These are phyloP conservation scores for Lepidium aucheri DNA, from an alignment of 345 rosid genomes.

Conservation along the genomic window DNA sequence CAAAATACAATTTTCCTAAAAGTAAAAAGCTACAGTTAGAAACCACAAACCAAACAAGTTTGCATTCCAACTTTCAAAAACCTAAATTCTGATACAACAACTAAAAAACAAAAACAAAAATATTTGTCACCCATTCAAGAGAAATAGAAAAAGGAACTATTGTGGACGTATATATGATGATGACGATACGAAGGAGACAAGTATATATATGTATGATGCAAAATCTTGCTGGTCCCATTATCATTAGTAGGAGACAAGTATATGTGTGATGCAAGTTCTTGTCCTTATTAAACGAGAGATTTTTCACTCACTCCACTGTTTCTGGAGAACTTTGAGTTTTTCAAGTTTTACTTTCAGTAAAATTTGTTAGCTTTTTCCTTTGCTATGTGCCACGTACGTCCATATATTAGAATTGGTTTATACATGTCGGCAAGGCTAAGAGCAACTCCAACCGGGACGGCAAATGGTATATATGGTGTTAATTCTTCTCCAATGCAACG, in stretches of 20 bases:
- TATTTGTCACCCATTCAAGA: too few relatives aligned
- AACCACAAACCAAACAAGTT: background rate
- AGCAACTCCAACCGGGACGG: too few relatives aligned
- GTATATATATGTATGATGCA: background rate
- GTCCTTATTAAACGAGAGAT: background rate
- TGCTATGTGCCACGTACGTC: too few relatives aligned
- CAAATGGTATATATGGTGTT: background rate
- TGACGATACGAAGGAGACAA: background rate
- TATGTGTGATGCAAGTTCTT: background rate
- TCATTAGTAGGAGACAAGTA: background rate
- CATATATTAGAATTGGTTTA: too few relatives aligned
- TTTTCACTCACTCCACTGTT: conserved; percentile 2
- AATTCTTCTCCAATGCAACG: too few relatives aligned
- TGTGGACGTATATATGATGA: too few relatives aligned
- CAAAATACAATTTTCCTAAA: too few relatives aligned
- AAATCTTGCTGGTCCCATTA: background rate
- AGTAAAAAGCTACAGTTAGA: background rate
- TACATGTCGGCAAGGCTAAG: too few relatives aligned
- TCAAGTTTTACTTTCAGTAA: too few relatives aligned
- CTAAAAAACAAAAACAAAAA: background rate
- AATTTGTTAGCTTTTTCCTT: too few relatives aligned
- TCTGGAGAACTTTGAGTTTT: background rate
- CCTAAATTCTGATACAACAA: background rate
- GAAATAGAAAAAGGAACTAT: too few relatives aligned
- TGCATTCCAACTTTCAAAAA: background rate